Evolutionary conservation across 495 filamentous ascomycete species (phyloP).

Genomic region (Neurospora sp.): DNA sequence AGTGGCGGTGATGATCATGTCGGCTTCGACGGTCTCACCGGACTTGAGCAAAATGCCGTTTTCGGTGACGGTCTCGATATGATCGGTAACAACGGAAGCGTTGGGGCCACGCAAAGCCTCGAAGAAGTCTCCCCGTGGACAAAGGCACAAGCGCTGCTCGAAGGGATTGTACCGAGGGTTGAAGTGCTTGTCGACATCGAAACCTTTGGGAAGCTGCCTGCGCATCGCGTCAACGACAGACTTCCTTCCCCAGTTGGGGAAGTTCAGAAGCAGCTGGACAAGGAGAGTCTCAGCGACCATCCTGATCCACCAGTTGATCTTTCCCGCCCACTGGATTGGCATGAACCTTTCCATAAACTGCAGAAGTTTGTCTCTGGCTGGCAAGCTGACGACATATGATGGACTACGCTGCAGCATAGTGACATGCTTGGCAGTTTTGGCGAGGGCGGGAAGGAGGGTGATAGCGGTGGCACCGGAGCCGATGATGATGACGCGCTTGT

Average conservation of each 20-base stretch:
- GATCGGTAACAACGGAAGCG: constrained; percentile 55
- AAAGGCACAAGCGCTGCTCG: constrained; percentile 64
- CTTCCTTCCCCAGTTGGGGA: constrained; percentile 40
- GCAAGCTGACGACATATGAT: constrained; percentile 45
- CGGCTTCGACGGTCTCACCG: constrained; percentile 48
- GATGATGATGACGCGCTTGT: constrained; percentile 44
- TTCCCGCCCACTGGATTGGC: constrained; percentile 28
- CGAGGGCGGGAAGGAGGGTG: constrained; percentile 43
- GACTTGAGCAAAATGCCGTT: constrained; percentile 47
- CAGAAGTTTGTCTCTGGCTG: constrained; percentile 25
- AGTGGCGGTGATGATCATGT: constrained; percentile 70
- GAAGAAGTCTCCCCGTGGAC: constrained; percentile 67
- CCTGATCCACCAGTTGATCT: constrained; percentile 25
- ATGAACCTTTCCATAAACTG: constrained; percentile 22
- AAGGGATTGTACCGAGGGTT: constrained; percentile 61
- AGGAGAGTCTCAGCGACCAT: constrained; percentile 23
- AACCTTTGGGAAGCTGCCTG: constrained; percentile 41
- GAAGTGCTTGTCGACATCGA: constrained; percentile 58
- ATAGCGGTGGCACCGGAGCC: constrained; percentile 50
- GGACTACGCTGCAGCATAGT: constrained; percentile 52
- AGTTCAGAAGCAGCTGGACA: constrained; percentile 24
- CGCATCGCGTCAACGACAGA: constrained; percentile 34
- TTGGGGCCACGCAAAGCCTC: constrained; percentile 45
- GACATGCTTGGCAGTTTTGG: constrained; percentile 36
- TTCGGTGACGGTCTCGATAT: constrained; percentile 52